These are phyloP conservation scores for Mastigamoeba balamuthi DNA, from an alignment of 78 protist species.

Conservation along the genomic window DNA sequence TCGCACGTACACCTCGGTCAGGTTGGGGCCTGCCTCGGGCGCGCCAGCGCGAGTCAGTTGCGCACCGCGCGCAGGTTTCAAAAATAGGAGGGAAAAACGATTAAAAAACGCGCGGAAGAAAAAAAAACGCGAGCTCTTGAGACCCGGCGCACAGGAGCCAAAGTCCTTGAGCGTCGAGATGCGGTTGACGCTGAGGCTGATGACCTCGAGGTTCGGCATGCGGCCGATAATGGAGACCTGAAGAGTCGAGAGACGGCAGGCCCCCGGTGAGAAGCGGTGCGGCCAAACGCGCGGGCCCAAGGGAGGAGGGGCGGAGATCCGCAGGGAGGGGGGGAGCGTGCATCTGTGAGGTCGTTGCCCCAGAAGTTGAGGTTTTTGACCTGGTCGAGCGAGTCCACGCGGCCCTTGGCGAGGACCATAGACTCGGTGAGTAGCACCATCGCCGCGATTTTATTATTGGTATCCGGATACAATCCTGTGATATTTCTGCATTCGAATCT, in stretches of 20 bases:
- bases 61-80: no score
- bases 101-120: no score
- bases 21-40: neutral
- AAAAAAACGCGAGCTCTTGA: no score
- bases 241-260: neutral
- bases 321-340: neutral
- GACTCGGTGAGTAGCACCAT: constrained; percentile 5
- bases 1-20: constrained; percentile 55
- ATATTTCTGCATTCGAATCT: no score
- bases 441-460: no score
- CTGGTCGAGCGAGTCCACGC: neutral
- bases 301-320: no score
- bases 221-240: constrained; percentile 29
- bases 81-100: no score
- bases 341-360: constrained; percentile 33
- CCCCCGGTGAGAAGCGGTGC: no score
- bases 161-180: constrained; percentile 25
- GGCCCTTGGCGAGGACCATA: constrained; percentile 18
- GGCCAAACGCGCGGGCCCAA: no score
- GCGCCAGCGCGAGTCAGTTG: neutral
- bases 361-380: constrained; percentile 53
- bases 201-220: constrained; percentile 36
- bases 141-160: constrained; percentile 8
- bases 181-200: constrained; percentile 42
- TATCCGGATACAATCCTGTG: no score